A percentile compares a stretch with the other conserved stretches of the same genome.
Conservation (phyloP, 208 protist species). For the Crithidia mellificae region DNA sequence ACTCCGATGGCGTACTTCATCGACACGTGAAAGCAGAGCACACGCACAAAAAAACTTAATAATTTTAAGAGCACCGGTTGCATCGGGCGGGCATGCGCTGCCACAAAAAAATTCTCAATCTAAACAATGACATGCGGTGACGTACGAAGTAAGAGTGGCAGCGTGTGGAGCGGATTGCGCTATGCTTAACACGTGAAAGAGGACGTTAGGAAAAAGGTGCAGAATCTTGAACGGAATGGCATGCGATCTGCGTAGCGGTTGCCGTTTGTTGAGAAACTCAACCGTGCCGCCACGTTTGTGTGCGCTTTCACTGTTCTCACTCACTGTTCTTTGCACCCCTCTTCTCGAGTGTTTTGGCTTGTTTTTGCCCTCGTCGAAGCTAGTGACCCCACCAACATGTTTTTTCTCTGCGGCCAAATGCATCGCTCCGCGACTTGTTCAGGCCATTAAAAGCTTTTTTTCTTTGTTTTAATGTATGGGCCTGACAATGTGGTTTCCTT, state of each 20-base stretch:
- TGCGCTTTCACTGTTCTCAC: neutral
- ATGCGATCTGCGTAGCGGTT: neutral
- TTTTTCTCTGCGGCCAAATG: no score
- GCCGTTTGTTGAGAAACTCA: conserved; percentile 5
- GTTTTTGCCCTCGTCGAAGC: neutral
- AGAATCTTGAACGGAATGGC: neutral
- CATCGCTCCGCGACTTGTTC: no score
- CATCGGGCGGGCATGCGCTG: no score
- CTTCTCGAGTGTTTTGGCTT: neutral
- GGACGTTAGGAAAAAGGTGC: neutral
- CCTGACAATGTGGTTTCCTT: no score
- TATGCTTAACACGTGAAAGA: neutral
- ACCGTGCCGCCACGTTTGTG: neutral
- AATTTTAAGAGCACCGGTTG: no score
- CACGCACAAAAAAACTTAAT: neutral
- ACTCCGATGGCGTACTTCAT: no score
- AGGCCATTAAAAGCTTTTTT: no score
- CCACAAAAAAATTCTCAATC: no score
- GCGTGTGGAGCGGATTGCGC: neutral
- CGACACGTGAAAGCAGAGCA: neutral
- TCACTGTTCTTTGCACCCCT: neutral
- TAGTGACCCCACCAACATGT: no score
- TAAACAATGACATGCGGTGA: no score
- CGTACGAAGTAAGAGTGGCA: no score
- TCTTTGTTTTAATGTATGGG: no score